Conservation (phyloP, 2,329 filamentous ascomycete species). For the Dactylonectria macrodidyma region DNA sequence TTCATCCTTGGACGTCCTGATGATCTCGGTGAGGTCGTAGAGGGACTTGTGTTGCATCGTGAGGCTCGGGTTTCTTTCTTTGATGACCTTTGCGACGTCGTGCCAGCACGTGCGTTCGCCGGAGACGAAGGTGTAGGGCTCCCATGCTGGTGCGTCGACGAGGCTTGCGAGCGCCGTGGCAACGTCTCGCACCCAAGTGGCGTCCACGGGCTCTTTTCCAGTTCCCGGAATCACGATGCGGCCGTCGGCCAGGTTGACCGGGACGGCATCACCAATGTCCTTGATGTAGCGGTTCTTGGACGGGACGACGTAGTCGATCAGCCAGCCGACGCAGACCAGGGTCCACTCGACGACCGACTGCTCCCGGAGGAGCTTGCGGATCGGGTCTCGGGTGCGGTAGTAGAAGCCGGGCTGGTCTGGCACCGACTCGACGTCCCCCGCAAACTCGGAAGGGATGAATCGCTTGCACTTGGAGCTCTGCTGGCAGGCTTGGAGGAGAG, state of each 20-base stretch:
- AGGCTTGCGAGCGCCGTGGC: slow-evolving; percentile 3
- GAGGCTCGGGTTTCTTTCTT: background rate
- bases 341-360: slow-evolving; percentile 12
- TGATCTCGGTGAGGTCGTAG: background rate
- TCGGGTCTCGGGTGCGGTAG: background rate
- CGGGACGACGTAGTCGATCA: slow-evolving; percentile 12
- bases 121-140: slow-evolving; percentile 13
- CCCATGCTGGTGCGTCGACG: background rate
- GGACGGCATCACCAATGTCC: slow-evolving; percentile 9
- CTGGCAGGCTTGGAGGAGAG: slow-evolving; percentile 18
- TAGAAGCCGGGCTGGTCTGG: slow-evolving; percentile 21
- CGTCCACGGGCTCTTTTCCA: slow-evolving; percentile 9
- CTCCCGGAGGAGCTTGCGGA: slow-evolving; percentile 4
- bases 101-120: slow-evolving; percentile 12
- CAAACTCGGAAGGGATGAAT: slow-evolving; percentile 20
- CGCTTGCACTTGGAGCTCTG: slow-evolving; percentile 21
- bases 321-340: slow-evolving; percentile 11
- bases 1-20: slow-evolving; percentile 1
- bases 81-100: background rate
- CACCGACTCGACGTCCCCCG: slow-evolving; percentile 7
- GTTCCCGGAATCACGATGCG: slow-evolving; percentile 15
- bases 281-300: slow-evolving; percentile 18
- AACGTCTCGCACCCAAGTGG: slow-evolving; percentile 18
- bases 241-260: background rate
- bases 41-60: background rate